Conservation (phyloP, 2,329 filamentous ascomycete genomes). For the Cordyceps cateniannulata region DNA sequence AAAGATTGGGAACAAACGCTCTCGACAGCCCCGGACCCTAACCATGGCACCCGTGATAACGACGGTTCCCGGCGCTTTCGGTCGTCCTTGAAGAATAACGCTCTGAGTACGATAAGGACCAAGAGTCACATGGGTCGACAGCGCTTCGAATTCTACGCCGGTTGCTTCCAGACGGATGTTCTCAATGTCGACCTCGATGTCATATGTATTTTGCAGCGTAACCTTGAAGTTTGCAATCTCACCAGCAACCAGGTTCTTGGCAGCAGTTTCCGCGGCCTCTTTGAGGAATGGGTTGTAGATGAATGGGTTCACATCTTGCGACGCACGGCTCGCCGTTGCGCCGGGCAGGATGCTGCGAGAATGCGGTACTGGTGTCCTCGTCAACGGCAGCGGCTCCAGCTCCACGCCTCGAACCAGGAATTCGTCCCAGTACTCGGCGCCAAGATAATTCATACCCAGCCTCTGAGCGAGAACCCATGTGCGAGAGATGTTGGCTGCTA, state of each 20-base stretch:
- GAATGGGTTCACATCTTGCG: conserved; percentile 71
- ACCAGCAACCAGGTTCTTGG: conserved; percentile 69
- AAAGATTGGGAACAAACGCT: conserved; percentile 81
- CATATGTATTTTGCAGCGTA: conserved; percentile 88
- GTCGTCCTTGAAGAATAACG: conserved; percentile 62
- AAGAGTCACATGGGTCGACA: conserved; percentile 58
- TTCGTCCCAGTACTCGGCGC: conserved; percentile 94
- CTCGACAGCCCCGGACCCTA: conserved; percentile 73
- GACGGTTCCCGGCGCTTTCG: conserved; percentile 59
- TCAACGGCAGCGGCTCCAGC: conserved; percentile 55
- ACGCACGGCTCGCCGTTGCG: conserved; percentile 42
- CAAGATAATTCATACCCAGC: conserved; percentile 61
- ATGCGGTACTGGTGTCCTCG: conserved; percentile 61
- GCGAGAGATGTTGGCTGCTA: conserved; percentile 80
- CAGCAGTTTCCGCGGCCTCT: conserved; percentile 49
- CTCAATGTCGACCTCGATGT: conserved; percentile 87
- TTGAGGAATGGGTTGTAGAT: conserved; percentile 93
- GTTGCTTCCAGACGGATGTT: conserved; percentile 68
- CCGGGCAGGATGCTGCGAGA: conserved; percentile 48
- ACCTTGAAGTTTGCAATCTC: conserved; percentile 74
- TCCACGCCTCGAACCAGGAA: conserved; percentile 78
- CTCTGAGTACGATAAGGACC: conserved; percentile 80
- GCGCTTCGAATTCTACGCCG: conserved; percentile 64
- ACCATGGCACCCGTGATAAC: conserved; percentile 73
- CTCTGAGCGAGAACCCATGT: conserved; percentile 72